phyloP scores from a whole-genome alignment of 176 grass and related monocot species.

The Leersia perrieri region DNA sequence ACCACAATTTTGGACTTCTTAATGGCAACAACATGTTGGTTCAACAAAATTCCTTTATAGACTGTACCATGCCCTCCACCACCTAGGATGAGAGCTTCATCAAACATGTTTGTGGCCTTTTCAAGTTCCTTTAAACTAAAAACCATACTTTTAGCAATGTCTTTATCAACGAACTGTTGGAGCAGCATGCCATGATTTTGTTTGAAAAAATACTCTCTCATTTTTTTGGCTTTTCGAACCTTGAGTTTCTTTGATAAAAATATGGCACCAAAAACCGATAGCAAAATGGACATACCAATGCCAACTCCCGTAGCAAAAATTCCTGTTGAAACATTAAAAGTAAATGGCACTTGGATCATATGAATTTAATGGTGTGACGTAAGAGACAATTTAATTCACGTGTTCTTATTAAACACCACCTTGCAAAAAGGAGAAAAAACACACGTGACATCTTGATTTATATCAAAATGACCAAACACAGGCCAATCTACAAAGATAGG shows the following conservation, averaged over 20 bases:
- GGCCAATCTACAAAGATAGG: too few relatives aligned
- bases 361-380: too few relatives aligned
- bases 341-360: too few relatives aligned
- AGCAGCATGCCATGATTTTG: constrained; percentile 55
- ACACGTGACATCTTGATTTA: too few relatives aligned
- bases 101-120: constrained; percentile 57
- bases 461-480: too few relatives aligned
- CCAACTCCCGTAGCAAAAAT: constrained; percentile 30
- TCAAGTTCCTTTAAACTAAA: constrained; percentile 57
- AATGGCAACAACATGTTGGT: constrained; percentile 52
- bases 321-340: too few relatives aligned
- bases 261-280: constrained; percentile 26
- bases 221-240: constrained; percentile 28
- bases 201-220: constrained; percentile 50
- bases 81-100: constrained; percentile 36
- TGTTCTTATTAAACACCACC: too few relatives aligned
- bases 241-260: constrained; percentile 35
- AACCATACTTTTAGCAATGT: constrained; percentile 59
- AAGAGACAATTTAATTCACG: too few relatives aligned
- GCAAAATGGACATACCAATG: constrained; percentile 36
- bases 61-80: constrained; percentile 45
- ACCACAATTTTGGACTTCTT: constrained; percentile 52
- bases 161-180: constrained; percentile 38
- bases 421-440: too few relatives aligned
- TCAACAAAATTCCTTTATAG: constrained; percentile 62